phyloP scores from a whole-genome alignment of 192 early-diverging fungal genomes.

The Haplosporangium gracile region DNA sequence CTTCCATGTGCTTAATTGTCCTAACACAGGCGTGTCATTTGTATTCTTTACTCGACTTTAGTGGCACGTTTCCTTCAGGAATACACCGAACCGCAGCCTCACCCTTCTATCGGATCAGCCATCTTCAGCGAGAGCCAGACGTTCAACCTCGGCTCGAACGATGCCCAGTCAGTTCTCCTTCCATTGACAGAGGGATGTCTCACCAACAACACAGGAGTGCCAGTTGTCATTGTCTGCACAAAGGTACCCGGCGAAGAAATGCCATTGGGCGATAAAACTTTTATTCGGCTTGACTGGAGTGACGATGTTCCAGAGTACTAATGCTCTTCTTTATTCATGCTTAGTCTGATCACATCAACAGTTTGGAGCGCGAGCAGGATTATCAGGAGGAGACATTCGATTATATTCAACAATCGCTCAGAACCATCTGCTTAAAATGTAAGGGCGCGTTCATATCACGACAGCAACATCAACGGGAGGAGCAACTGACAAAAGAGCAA shows the following conservation, averaged over 20 bases:
- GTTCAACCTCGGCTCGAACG: conserved; percentile 35
- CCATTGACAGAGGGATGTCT: conserved; percentile 87
- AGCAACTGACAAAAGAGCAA: background rate
- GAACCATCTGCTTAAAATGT: conserved; percentile 94
- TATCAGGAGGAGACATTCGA: conserved; percentile 96
- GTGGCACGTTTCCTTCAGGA: conserved; percentile 80
- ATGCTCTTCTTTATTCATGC: background rate
- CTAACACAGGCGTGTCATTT: background rate
- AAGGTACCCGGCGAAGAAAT: conserved; percentile 67
- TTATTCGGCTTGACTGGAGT: background rate
- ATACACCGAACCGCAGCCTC: conserved; percentile 71
- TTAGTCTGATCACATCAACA: conserved; percentile 78
- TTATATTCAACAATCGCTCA: conserved; percentile 92
- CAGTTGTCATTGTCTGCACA: conserved; percentile 89
- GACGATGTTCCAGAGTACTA: background rate
- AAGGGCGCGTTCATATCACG: conserved; percentile 29
- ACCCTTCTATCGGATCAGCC: conserved; percentile 43
- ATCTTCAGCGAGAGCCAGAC: conserved; percentile 49
- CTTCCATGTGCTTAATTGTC: conserved; percentile 10
- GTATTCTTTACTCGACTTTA: conserved; percentile 21
- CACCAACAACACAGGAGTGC: conserved; percentile 88
- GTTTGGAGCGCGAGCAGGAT: conserved; percentile 83
- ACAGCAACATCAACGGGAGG: background rate
- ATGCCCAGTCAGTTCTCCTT: conserved; percentile 68
- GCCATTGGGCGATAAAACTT: background rate